phyloP scores from a whole-genome alignment of 2,329 filamentous ascomycete species.

The Alternaria longipes region DNA sequence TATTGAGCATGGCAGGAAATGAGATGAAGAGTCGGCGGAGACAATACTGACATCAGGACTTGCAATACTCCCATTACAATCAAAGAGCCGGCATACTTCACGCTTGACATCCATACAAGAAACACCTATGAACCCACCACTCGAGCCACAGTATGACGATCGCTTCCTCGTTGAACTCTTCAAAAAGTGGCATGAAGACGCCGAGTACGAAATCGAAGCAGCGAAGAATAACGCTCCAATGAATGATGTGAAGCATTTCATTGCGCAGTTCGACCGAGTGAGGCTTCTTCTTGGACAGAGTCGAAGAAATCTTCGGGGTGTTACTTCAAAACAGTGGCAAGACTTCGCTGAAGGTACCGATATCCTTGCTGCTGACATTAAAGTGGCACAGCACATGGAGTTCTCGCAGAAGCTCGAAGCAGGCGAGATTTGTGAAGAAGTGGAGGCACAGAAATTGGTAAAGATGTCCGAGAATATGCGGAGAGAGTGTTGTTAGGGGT shows the following conservation, averaged over 20 bases:
- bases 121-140: background rate
- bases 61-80: background rate
- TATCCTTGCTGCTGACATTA: background rate
- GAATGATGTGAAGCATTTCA: background rate
- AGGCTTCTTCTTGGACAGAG: background rate
- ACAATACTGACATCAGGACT: background rate
- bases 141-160: background rate
- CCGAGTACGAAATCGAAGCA: background rate
- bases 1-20: background rate
- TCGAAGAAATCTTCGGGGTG: background rate
- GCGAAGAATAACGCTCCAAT: background rate
- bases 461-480: background rate
- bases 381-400: background rate
- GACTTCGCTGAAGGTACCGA: background rate
- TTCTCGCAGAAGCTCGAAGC: background rate
- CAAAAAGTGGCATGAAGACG: background rate
- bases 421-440: background rate
- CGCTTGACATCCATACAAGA: background rate
- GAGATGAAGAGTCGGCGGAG: background rate
- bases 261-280: background rate
- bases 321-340: background rate
- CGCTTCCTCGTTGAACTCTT: background rate
- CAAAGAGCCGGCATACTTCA: background rate
- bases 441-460: background rate
- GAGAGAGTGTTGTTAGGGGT: background rate